Evolutionary conservation across 2,329 filamentous ascomycete species (phyloP).

Genomic region (Cercospora sesami): DNA sequence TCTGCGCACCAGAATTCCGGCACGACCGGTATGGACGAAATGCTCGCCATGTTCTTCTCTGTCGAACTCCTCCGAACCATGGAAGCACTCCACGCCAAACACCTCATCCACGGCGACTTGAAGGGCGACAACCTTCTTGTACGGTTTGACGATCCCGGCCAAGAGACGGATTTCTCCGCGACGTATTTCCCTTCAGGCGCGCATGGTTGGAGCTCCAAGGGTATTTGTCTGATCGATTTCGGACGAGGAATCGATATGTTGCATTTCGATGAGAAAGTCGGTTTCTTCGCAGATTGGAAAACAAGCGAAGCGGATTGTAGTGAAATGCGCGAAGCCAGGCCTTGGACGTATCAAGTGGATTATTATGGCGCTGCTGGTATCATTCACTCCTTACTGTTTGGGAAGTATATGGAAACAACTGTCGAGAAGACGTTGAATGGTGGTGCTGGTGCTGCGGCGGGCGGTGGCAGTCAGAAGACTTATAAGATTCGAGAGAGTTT

Average conservation of each 20-base stretch:
- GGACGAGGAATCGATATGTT: constrained; percentile 93
- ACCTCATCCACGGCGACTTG: constrained; percentile 86
- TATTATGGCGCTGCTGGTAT: constrained; percentile 90
- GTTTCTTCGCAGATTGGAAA: constrained; percentile 96
- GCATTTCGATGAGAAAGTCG: constrained; percentile 71
- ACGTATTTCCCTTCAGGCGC: constrained; percentile 73
- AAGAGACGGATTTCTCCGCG: constrained; percentile 53
- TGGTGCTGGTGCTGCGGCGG: constrained; percentile 44
- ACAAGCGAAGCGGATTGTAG: constrained; percentile 83
- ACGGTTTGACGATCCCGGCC: constrained; percentile 62
- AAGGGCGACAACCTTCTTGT: constrained; percentile 95
- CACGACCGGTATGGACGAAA: constrained; percentile 75
- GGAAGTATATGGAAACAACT: constrained; percentile 86
- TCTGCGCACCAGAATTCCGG: constrained; percentile 47
- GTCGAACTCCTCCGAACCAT: constrained; percentile 88
- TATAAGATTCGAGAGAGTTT: constrained; percentile 80
- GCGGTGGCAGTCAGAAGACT: constrained; percentile 54
- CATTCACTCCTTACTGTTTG: constrained; percentile 85
- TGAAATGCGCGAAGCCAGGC: constrained; percentile 89
- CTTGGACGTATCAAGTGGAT: constrained; percentile 98
- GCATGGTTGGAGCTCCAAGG: constrained; percentile 76
- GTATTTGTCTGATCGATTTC: constrained; percentile 88
- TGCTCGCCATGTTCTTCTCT: constrained; percentile 90
- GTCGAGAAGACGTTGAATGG: constrained; percentile 46
- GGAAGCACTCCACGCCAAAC: constrained; percentile 77